Evolutionary conservation across 1,284 basidiomycete species (phyloP).

Genomic region (Tremellales sp.): DNA sequence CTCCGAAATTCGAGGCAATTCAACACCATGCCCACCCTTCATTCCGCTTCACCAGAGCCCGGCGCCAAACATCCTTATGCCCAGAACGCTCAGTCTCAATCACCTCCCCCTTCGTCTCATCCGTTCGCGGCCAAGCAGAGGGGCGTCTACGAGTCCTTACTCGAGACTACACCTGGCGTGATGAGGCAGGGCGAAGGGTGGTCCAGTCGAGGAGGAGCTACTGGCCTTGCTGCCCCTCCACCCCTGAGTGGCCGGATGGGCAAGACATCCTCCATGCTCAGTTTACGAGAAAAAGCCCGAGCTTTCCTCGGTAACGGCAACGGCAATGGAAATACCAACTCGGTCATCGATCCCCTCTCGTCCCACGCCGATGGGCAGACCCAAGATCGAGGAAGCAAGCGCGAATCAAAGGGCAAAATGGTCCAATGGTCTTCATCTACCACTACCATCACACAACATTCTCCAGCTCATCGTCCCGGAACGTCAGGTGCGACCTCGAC

Average conservation of each 20-base stretch:
- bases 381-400: not conserved
- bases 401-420: not conserved
- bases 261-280: conserved; percentile 35
- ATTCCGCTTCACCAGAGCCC: conserved; percentile 11
- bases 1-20: conserved; percentile 21
- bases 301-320: conserved; percentile 21
- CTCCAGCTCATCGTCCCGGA: conserved; percentile 5
- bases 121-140: conserved; percentile 9
- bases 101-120: no score
- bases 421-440: not conserved
- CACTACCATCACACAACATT: not conserved
- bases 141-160: conserved; percentile 26
- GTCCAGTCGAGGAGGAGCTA: conserved; percentile 5
- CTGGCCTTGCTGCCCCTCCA: conserved; percentile 1
- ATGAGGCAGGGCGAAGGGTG: conserved; percentile 33
- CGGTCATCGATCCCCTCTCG: conserved; percentile 9
- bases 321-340: conserved; percentile 5
- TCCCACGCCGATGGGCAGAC: not conserved
- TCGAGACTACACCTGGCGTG: conserved; percentile 29
- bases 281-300: conserved; percentile 34
- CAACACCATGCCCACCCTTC: conserved; percentile 27
- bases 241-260: conserved; percentile 12
- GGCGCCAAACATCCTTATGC: conserved; percentile 7
- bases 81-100: conserved; percentile 2
- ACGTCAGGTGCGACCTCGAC: conserved; percentile 10